A percentile compares a stretch with the other conserved stretches of the same genome.
Conservation (phyloP, 805 yeast genomes). For the Cyberlindnera nakhonratchasimensis region DNA sequence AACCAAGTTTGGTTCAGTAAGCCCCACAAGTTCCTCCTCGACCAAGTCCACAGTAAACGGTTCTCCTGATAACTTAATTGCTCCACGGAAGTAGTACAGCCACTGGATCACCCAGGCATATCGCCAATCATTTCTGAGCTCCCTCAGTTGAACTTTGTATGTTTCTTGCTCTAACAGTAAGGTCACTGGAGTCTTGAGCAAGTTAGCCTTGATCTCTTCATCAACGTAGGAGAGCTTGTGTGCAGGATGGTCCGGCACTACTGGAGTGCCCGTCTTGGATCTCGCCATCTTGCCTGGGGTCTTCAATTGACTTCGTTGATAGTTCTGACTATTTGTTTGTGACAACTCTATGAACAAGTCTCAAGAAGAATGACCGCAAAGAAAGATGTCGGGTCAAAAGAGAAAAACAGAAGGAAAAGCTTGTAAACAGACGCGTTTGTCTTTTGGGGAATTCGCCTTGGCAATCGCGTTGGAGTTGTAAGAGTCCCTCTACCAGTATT, state of each 20-base stretch:
- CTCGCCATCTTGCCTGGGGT: conserved; percentile 15
- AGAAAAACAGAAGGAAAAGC: no score
- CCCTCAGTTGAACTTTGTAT: conserved; percentile 29
- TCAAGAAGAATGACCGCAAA: no score
- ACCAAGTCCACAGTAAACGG: conserved; percentile 51
- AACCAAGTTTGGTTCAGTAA: conserved; percentile 39
- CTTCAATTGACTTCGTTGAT: no score
- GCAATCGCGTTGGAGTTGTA: no score
- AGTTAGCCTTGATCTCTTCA: conserved; percentile 34
- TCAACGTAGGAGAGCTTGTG: conserved; percentile 22
- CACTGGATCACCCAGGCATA: conserved; percentile 48
- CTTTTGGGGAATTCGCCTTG: no score
- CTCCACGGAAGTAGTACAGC: conserved; percentile 52
- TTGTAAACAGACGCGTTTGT: no score
- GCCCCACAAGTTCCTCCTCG: conserved; percentile 57
- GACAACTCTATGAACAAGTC: no score
- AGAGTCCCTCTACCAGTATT: no score
- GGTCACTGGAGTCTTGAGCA: conserved; percentile 38
- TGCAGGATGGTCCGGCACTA: conserved; percentile 28
- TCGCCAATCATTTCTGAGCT: conserved; percentile 35
- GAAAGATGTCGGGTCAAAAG: no score
- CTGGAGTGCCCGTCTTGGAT: conserved; percentile 22
- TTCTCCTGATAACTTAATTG: conserved; percentile 46
- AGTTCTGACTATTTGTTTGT: no score
- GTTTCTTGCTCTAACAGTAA: conserved; percentile 38